These are phyloP conservation scores for Pulveroboletus sp. DNA, from an alignment of 768 basidiomycete species.

Conservation along the genomic window DNA sequence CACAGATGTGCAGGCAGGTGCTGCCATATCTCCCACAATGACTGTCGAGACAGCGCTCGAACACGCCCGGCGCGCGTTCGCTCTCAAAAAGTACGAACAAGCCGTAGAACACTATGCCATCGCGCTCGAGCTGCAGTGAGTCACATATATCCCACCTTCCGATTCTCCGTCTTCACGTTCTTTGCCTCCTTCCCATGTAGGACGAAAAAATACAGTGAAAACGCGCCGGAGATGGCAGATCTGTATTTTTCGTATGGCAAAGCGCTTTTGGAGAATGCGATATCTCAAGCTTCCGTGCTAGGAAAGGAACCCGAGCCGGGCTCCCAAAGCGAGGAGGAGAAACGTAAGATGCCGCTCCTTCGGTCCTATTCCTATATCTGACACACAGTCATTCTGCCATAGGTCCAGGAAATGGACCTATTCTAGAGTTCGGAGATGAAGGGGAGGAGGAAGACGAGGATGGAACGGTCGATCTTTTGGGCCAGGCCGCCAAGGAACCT, in stretches of 20 bases:
- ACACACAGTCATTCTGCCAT: slow-evolving; percentile 19
- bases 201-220: slow-evolving; percentile 69
- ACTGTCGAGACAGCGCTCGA: slow-evolving; percentile 59
- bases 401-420: slow-evolving; percentile 45
- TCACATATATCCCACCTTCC: slow-evolving; percentile 21
- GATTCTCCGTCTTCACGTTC: slow-evolving; percentile 7
- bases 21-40: slow-evolving; percentile 28
- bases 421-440: slow-evolving; percentile 79
- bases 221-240: slow-evolving; percentile 81
- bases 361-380: not conserved
- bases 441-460: slow-evolving; percentile 64
- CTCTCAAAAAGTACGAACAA: slow-evolving; percentile 80
- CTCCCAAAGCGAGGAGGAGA: slow-evolving; percentile 37
- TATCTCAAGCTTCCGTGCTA: slow-evolving; percentile 79
- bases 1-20: not conserved
- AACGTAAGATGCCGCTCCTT: slow-evolving; percentile 21
- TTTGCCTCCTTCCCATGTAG: slow-evolving; percentile 34
- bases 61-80: slow-evolving; percentile 83
- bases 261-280: slow-evolving; percentile 89
- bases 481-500: slow-evolving; percentile 46
- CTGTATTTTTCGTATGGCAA: slow-evolving; percentile 89
- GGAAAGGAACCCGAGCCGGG: slow-evolving; percentile 72
- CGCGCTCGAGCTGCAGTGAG: slow-evolving; percentile 80
- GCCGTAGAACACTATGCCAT: slow-evolving; percentile 80
- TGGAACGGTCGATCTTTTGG: slow-evolving; percentile 60